phyloP scores from a whole-genome alignment of 768 basidiomycete species.

The Panaeolus papilionaceus region DNA sequence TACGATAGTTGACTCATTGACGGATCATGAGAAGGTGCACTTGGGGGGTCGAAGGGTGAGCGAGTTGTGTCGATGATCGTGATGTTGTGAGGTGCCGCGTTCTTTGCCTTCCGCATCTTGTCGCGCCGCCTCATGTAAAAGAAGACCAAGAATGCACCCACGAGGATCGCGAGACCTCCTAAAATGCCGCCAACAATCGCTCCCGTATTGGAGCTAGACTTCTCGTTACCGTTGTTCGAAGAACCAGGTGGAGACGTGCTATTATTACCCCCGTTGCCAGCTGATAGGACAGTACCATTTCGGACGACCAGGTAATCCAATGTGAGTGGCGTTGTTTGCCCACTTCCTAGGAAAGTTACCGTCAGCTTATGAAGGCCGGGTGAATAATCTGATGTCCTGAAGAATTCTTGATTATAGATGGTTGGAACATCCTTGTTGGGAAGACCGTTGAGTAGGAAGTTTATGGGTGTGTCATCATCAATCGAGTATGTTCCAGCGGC shows the following conservation, averaged over 20 bases:
- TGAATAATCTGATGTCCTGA: constrained; percentile 28
- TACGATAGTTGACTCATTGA: constrained; percentile 4
- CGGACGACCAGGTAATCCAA: constrained; percentile 33
- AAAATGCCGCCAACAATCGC: constrained; percentile 36
- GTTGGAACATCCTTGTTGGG: constrained; percentile 17
- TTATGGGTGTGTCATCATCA: constrained; percentile 26
- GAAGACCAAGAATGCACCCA: neutral
- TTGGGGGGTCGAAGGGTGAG: constrained; percentile 1
- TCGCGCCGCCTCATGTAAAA: constrained; percentile 12
- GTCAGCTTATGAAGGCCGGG: constrained; percentile 31
- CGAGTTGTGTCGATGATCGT: constrained; percentile 8
- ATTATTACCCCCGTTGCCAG: constrained; percentile 3
- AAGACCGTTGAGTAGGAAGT: constrained; percentile 31
- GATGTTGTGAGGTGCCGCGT: constrained; percentile 1
- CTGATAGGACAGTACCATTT: constrained; percentile 23
- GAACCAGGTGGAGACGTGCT: neutral
- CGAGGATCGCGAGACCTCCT: constrained; percentile 32
- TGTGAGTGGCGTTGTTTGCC: constrained; percentile 31
- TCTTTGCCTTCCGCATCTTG: neutral
- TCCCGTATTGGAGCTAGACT: constrained; percentile 19
- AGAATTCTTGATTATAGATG: constrained; percentile 32
- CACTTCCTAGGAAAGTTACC: constrained; percentile 30
- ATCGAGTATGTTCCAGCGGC: constrained; percentile 27
- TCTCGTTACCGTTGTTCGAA: neutral
- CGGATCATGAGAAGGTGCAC: neutral